Base-by-base conservation (phyloP, 2,329 filamentous ascomycete species). In the Neonectria punicea region DNA sequence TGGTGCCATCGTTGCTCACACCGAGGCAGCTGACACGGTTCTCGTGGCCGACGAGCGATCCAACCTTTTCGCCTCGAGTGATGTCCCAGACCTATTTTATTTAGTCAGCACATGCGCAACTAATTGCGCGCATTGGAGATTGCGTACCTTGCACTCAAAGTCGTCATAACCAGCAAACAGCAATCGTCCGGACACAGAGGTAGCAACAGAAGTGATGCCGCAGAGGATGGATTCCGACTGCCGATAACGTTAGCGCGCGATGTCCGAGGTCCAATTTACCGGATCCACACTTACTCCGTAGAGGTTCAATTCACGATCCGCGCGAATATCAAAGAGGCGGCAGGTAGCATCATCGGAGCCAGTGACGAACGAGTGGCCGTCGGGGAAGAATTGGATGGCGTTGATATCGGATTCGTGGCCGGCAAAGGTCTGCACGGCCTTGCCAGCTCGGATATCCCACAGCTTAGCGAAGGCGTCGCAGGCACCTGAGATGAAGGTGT, bases 331-430 rank as follows among this genome's bases (percentile, higher is more conserved):
- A 78, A 99, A 99, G 43, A 99, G 87, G 72, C 96, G 91, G 86
- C 96, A 99, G 43, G 95, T 97, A 59, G 96, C 96, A 79, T 99
- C 96, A 75, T 99, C 96, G 49, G 96, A 98, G 63, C 96, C 96
- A 59, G 96, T 98, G 71, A 97, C 96, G 77, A 99, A 98, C 28
- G 96, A 97, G 80, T 98, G 97, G 67, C 96, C 96, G 77, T 98
- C 97, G 58, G 96, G 96, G 90, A 98, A 98, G 85, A 98, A 99
- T 80, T 98, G 96, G 70, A 99, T 98, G 74, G 96, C 96, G 81
- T 99, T 99, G 85, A 99, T 99, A 78, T 99, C 96, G 49, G 94
- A 98, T 82, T 98, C 96, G 82, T 98, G 96, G 30, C 96, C 96
- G 58, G 96, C 94, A 80, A 99, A 99, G 2, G 96, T 99, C 85